Percentiles rank a stretch among this genome's conserved stretches.
These are phyloP conservation scores for Backusella luteola DNA, from an alignment of 192 early-diverging fungal genomes.

Conservation along the genomic window DNA sequence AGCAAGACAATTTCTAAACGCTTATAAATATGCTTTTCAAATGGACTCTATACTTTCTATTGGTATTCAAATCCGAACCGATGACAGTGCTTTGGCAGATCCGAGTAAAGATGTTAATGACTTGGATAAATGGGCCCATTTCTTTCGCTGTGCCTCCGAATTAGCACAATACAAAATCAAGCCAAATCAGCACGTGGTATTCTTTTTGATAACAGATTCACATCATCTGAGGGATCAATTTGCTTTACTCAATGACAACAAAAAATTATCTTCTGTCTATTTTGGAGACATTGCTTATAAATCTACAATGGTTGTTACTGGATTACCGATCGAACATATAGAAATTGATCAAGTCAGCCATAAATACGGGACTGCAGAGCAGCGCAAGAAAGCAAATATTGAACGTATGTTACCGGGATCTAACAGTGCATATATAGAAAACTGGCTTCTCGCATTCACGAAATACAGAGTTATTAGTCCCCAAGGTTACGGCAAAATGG, in stretches of 20 bases:
- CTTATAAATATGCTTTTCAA: slow-evolving; percentile 33
- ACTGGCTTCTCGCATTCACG: slow-evolving; percentile 42
- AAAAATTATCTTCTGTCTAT: slow-evolving; percentile 1
- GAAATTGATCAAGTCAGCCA: slow-evolving; percentile 39
- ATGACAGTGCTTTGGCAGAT: slow-evolving; percentile 38
- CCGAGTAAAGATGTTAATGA: slow-evolving; percentile 29
- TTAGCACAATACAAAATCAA: slow-evolving; percentile 27
- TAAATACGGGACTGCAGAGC: slow-evolving; percentile 33
- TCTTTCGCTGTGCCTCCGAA: slow-evolving; percentile 41
- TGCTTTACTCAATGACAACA: slow-evolving; percentile 28
- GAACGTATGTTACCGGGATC: slow-evolving; percentile 30
- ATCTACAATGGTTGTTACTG: slow-evolving; percentile 31
- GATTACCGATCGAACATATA: slow-evolving; percentile 41
- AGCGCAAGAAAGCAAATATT: slow-evolving; percentile 18
- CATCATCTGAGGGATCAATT: slow-evolving; percentile 37
- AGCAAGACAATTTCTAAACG: slow-evolving; percentile 33
- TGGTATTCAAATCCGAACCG: slow-evolving; percentile 44
- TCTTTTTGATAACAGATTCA: slow-evolving; percentile 46
- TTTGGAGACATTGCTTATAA: slow-evolving; percentile 5
- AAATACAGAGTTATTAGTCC: slow-evolving; percentile 41
- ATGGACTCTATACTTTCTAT: slow-evolving; percentile 39
- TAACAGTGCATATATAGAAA: slow-evolving; percentile 42
- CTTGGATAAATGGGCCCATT: slow-evolving; percentile 36
- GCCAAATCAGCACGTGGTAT: slow-evolving; percentile 29
- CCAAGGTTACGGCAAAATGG: slow-evolving; percentile 44